phyloP scores from a whole-genome alignment of 345 rosid genomes.

The Citrus trifoliata region DNA sequence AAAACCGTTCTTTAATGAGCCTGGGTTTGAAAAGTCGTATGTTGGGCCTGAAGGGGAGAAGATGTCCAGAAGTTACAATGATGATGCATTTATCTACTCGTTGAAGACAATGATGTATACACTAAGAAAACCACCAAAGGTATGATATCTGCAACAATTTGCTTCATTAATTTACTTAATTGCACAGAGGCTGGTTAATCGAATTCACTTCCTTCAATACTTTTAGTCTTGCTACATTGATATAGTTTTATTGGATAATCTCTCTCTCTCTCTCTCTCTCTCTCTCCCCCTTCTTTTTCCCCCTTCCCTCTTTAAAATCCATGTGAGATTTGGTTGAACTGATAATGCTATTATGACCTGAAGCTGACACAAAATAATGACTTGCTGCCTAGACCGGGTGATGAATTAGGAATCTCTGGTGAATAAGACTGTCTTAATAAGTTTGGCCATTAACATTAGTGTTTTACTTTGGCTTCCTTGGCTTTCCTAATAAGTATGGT shows the following conservation, averaged over 20 bases:
- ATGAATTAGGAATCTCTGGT: neutral
- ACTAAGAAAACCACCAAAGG: constrained; percentile 52
- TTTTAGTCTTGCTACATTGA: neutral
- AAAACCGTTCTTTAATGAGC: constrained; percentile 57
- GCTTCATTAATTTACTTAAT: neutral
- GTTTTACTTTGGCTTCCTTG: neutral
- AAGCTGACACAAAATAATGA: neutral
- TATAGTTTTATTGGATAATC: neutral
- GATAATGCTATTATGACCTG: neutral
- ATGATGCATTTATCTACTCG: constrained; percentile 38
- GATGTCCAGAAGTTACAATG: constrained; percentile 38
- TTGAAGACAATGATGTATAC: constrained; percentile 62
- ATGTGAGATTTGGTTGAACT: neutral
- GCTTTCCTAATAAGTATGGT: neutral
- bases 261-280: too few species aligned
- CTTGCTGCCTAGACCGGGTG: neutral
- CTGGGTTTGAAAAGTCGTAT: constrained; percentile 40
- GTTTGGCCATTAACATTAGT: neutral
- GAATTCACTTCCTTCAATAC: neutral
- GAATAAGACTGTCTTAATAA: neutral
- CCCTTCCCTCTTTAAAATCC: too few species aligned
- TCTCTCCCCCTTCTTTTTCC: neutral
- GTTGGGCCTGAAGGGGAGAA: constrained; percentile 31
- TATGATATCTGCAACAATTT: constrained; percentile 11
- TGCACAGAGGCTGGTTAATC: neutral